Percentiles rank a stretch among this genome's conserved stretches.
These are phyloP conservation scores for Chalara sp. DNA, from an alignment of 2,329 filamentous ascomycete genomes.

Conservation along the genomic window DNA sequence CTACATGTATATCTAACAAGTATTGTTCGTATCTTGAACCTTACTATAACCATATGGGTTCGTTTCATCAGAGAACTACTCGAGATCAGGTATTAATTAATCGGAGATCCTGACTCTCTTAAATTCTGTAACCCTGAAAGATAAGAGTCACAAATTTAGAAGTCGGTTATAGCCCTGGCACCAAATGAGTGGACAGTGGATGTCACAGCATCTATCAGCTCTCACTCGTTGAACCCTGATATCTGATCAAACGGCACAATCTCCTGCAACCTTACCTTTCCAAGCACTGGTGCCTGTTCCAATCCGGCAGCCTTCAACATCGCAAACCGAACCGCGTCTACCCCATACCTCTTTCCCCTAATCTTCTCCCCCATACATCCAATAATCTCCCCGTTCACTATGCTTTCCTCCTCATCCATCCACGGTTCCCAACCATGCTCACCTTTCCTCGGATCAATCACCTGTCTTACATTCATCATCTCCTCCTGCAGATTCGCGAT, in stretches of 20 bases:
- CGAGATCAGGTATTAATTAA: no score
- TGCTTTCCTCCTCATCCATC: slow-evolving; percentile 29
- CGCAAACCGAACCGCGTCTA: slow-evolving; percentile 57
- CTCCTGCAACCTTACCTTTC: slow-evolving; percentile 14
- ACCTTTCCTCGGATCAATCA: slow-evolving; percentile 30
- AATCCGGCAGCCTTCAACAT: slow-evolving; percentile 56
- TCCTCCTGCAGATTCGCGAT: slow-evolving; percentile 31
- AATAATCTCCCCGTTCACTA: slow-evolving; percentile 52
- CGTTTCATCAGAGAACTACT: no score
- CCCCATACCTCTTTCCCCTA: slow-evolving; percentile 44
- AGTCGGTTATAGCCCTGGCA: no score
- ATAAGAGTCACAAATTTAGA: no score
- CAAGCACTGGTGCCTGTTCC: slow-evolving; percentile 26
- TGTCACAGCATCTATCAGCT: no score
- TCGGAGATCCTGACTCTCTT: no score
- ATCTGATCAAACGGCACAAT: slow-evolving; percentile 22
- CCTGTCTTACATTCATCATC: slow-evolving; percentile 31
- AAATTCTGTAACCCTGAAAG: no score
- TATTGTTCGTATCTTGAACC: no score
- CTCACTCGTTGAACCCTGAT: background rate
- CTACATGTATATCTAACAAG: no score
- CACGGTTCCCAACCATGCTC: no score
- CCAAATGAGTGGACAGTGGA: no score
- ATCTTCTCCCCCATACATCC: slow-evolving; percentile 48
- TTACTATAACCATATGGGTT: no score